Evolutionary conservation across 75 land plant genomes (phyloP), one percentile per base, ranked within the genome.

Genomic region (Picea sitchensis): DNA sequence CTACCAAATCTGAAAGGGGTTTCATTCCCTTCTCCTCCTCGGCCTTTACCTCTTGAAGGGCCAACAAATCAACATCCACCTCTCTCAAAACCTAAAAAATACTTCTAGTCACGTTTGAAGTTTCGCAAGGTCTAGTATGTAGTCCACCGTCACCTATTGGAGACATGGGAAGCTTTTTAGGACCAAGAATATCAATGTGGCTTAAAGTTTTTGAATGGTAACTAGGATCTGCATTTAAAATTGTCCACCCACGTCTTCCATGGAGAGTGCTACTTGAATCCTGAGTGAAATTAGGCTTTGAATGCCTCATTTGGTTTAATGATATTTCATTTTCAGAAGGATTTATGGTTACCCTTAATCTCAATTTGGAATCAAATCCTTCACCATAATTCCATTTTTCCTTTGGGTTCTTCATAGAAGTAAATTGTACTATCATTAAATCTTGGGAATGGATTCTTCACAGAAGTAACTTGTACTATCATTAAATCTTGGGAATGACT

Each of bases 291-390:
- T 36, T 8, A 68, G 73, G 38, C 41, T 2, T 68, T 38, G 73
- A 17, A 63, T 59, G 74, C 84, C 6, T 41, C 51, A 58, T 58
- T 13, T 83, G 58, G 36, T 75, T 79, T 63, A 90, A 51, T 20
- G 93, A 91, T 9, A 91, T 91, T 80, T 91, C 93, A 63, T 91
- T 91, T 34, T 91, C 93, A 2, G 93, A 91, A 15, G 89, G 83
- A 77, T 92, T 89, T 57, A 92, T 92, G n/a, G 91, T 89, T 1
- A 92, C 94, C 82, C 94, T 54, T 14, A 84, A 44, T 79, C 84
- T 92, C 21, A 91, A 81, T 78, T 80, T 86, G 13, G 76, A 74
- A 21, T 57, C 59, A 54, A 58, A 74, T 2, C 13, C 18, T 51
- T 74, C 76, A 21, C 76, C 76, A 56, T 23, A 51, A 15, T 56